These are phyloP conservation scores for Scutellaria baicalensis DNA, from an alignment of 257 asterid species.

Conservation along the genomic window DNA sequence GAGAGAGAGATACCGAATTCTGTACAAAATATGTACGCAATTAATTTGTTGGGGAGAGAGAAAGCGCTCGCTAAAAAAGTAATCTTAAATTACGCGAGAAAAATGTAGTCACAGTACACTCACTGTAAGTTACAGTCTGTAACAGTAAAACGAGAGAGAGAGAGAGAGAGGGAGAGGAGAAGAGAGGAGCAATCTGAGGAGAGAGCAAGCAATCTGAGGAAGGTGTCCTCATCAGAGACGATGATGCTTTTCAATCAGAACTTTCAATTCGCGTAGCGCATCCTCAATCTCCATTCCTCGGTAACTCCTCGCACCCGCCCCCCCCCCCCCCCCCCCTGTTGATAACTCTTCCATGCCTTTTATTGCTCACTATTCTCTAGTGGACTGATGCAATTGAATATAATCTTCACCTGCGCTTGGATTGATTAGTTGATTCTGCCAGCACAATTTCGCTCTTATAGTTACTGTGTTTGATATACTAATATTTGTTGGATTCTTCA, in stretches of 20 bases:
- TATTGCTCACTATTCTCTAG: neutral
- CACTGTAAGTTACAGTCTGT: neutral
- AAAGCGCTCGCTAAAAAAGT: no score
- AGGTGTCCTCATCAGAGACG: neutral
- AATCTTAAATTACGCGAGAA: neutral
- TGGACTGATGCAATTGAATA: neutral
- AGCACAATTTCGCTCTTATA: neutral
- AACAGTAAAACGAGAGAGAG: neutral
- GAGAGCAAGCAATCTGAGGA: conserved; percentile 6
- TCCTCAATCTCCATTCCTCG: conserved; percentile 14
- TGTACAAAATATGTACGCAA: no score
- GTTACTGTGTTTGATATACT: neutral
- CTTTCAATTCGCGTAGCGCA: neutral
- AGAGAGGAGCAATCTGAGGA: conserved; percentile 7
- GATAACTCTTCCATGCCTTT: neutral
- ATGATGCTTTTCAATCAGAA: neutral
- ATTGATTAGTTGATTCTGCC: neutral
- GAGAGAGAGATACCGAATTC: no score
- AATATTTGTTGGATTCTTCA: neutral
- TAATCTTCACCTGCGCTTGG: neutral
- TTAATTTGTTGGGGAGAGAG: no score
- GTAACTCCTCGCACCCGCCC: conserved; percentile 11
- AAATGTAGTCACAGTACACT: neutral
- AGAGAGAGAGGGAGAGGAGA: neutral
- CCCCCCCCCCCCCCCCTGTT: neutral